These are phyloP conservation scores for Aspergillus asperescens DNA, from an alignment of 495 filamentous ascomycete species.

Conservation along the genomic window DNA sequence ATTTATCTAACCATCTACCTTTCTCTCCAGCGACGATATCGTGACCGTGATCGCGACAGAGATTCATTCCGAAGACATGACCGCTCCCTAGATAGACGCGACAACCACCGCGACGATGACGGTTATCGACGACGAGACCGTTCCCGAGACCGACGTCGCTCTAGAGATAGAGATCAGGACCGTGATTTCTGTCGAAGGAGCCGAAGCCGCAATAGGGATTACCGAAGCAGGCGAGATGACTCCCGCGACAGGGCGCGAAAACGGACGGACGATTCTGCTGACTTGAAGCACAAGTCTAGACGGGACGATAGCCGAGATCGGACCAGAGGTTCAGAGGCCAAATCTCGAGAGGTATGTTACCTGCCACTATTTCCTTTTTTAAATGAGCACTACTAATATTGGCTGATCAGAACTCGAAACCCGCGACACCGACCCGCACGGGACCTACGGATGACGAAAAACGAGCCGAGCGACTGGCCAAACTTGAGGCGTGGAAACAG, in stretches of 20 bases:
- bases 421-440: conserved; percentile 45
- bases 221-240: conserved; percentile 72
- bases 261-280: conserved; percentile 72
- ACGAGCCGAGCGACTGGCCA: conserved; percentile 76
- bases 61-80: conserved; percentile 66
- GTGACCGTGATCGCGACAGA: conserved; percentile 51
- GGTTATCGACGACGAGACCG: conserved; percentile 59
- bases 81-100: conserved; percentile 64
- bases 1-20: conserved; percentile 25
- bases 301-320: conserved; percentile 60
- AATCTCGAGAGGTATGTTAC: conserved; percentile 52
- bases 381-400: background rate
- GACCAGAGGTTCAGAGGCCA: conserved; percentile 39
- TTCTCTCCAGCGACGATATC: conserved; percentile 50
- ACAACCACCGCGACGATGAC: conserved; percentile 64
- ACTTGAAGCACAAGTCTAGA: conserved; percentile 64
- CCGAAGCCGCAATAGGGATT: conserved; percentile 68
- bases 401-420: conserved; percentile 34
- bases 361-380: background rate
- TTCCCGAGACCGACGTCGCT: conserved; percentile 60
- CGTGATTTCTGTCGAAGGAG: conserved; percentile 60
- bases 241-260: conserved; percentile 66
- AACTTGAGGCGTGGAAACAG: conserved; percentile 86
- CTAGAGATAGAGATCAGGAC: conserved; percentile 52
- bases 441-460: conserved; percentile 73